phyloP scores from a whole-genome alignment of 345 rosid species.

The Schrenkiella parvula region DNA sequence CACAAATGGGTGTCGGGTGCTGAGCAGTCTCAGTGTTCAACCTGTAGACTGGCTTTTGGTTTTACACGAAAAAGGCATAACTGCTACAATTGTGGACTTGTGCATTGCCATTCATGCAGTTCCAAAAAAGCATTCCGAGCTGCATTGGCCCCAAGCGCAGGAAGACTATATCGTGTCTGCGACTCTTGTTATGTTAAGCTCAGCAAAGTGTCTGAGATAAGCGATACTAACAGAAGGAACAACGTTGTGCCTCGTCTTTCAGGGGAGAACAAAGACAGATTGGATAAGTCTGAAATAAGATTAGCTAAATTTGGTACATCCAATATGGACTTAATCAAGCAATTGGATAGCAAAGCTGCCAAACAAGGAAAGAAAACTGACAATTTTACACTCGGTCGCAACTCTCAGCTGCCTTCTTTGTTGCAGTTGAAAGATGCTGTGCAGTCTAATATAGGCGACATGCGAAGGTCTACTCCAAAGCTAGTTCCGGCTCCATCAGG shows the following conservation, averaged over 20 bases:
- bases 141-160: constrained; percentile 83
- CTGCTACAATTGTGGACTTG: constrained; percentile 97
- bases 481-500: constrained; percentile 73
- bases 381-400: constrained; percentile 63
- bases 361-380: constrained; percentile 88
- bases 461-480: constrained; percentile 63
- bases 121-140: constrained; percentile 85
- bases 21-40: constrained; percentile 91
- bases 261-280: constrained; percentile 85
- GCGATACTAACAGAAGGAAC: constrained; percentile 48
- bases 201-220: constrained; percentile 68
- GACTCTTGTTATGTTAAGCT: constrained; percentile 83
- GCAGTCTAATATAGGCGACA: constrained; percentile 58
- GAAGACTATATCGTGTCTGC: constrained; percentile 86
- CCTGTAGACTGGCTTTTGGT: constrained; percentile 89
- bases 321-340: constrained; percentile 91
- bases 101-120: constrained; percentile 96
- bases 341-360: constrained; percentile 90
- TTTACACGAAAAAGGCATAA: constrained; percentile 94
- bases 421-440: constrained; percentile 89
- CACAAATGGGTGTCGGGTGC: constrained; percentile 96
- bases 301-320: constrained; percentile 62
- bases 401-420: constrained; percentile 76
- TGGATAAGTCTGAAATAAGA: constrained; percentile 82
- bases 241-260: constrained; percentile 77